Evolutionary conservation across 2,329 filamentous ascomycete genomes (phyloP).

Genomic region (Monilinia vaccinii-corymbosi): DNA sequence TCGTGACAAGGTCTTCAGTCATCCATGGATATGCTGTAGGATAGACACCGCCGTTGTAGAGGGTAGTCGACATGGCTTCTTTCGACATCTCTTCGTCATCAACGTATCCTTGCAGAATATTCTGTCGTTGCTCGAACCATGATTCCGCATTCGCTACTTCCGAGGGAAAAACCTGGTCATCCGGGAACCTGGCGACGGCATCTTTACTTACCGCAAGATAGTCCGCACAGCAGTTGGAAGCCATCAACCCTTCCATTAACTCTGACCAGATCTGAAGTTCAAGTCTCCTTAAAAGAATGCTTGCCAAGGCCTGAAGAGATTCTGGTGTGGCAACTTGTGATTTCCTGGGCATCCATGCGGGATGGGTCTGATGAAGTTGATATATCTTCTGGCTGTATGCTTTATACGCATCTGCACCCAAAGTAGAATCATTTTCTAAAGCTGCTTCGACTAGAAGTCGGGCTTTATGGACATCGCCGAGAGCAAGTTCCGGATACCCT

Average conservation of each 20-base stretch:
- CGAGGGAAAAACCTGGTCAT: constrained; percentile 22
- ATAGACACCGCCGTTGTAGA: constrained; percentile 22
- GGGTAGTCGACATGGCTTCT: constrained; percentile 10
- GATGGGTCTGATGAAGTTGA: constrained; percentile 21
- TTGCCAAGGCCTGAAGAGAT: constrained; percentile 14
- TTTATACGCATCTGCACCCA: constrained; percentile 25
- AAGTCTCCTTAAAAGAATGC: constrained; percentile 20
- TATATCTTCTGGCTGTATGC: constrained; percentile 20
- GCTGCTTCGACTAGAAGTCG: constrained; percentile 26
- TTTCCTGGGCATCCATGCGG: constrained; percentile 19
- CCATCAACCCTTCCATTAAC: constrained; percentile 24
- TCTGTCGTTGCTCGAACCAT: constrained; percentile 19
- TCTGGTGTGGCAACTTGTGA: constrained; percentile 19
- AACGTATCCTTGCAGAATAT: constrained; percentile 15
- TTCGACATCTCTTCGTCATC: constrained; percentile 17
- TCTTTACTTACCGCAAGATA: constrained; percentile 21
- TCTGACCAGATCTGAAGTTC: constrained; percentile 25
- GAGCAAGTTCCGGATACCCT: constrained; percentile 28
- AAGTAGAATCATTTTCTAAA: constrained; percentile 11
- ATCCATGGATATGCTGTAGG: constrained; percentile 24
- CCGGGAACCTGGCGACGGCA: constrained; percentile 21
- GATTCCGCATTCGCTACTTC: constrained; percentile 22
- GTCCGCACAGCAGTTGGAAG: constrained; percentile 23
- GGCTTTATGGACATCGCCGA: constrained; percentile 29
- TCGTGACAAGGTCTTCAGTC: constrained; percentile 16